Percentiles rank a stretch among this genome's conserved stretches.
Conservation (phyloP, 805 yeast genomes). For the Starmerella stigmatis region DNA sequence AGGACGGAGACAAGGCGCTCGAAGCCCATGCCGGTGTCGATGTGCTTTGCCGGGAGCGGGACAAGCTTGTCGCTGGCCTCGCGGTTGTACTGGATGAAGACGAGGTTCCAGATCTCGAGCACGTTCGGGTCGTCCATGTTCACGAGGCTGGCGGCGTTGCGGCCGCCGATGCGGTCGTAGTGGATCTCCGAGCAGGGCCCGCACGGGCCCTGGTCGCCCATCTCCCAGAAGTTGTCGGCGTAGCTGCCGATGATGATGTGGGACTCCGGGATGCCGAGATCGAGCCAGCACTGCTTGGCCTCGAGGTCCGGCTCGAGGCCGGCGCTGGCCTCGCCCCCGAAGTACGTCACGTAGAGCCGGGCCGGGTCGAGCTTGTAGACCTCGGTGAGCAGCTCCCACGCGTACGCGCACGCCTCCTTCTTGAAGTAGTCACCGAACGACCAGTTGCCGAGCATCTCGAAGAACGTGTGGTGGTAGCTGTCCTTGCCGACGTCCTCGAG, state of each 20-base stretch:
- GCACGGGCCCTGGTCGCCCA: conserved; percentile 99
- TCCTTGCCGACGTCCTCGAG: conserved; percentile 97
- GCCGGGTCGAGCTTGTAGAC: conserved; percentile 70
- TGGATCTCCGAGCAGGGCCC: conserved; percentile 99
- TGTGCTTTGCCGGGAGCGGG: conserved; percentile 84
- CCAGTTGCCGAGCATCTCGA: conserved; percentile 99
- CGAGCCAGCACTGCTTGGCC: conserved; percentile 78
- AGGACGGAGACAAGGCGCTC: conserved; percentile 92
- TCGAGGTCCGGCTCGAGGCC: conserved; percentile 90
- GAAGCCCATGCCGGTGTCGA: conserved; percentile 98
- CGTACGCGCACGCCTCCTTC: conserved; percentile 75
- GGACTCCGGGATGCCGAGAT: conserved; percentile 79
- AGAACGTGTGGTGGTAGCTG: conserved; percentile 95
- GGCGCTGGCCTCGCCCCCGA: conserved; percentile 77
- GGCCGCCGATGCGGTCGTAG: conserved; percentile 95
- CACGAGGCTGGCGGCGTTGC: conserved; percentile 85
- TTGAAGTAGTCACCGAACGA: conserved; percentile 98
- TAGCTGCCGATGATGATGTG: conserved; percentile 88
- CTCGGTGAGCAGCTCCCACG: conserved; percentile 84
- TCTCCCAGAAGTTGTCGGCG: conserved; percentile 97
- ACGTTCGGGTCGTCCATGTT: conserved; percentile 98
- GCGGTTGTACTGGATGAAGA: conserved; percentile 92
- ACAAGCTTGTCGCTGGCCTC: conserved; percentile 74
- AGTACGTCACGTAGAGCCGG: conserved; percentile 88
- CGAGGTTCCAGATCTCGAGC: conserved; percentile 95